A percentile compares a stretch with the other conserved stretches of the same genome.
Evolutionary conservation across 2,329 filamentous ascomycete genomes (phyloP).

Genomic region (Colletotrichum coccodes): DNA sequence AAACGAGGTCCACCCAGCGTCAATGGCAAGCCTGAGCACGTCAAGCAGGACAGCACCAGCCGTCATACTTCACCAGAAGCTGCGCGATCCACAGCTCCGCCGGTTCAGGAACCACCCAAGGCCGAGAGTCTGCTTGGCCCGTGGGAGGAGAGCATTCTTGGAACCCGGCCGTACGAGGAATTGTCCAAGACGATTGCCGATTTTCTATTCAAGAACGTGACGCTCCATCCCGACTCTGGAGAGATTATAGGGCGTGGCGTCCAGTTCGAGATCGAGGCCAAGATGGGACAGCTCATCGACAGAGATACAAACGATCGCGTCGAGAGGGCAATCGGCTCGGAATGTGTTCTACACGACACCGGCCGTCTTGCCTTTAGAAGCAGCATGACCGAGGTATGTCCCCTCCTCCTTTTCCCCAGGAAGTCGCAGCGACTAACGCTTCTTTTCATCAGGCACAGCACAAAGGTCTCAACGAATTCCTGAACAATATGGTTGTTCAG

Average conservation of each 20-base stretch:
- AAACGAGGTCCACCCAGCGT: slow-evolving; percentile 46
- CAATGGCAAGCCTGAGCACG: slow-evolving; percentile 51
- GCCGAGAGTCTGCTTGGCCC: slow-evolving; percentile 54
- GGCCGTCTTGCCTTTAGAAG: slow-evolving; percentile 79
- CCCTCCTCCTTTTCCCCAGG: not conserved
- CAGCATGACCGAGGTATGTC: slow-evolving; percentile 85
- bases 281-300: slow-evolving; percentile 85
- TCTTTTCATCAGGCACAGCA: slow-evolving; percentile 74
- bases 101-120: slow-evolving; percentile 36
- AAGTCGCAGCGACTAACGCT: not conserved
- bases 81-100: slow-evolving; percentile 42
- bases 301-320: slow-evolving; percentile 77
- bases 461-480: slow-evolving; percentile 82
- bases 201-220: slow-evolving; percentile 79
- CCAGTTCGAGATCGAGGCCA: slow-evolving; percentile 92
- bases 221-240: slow-evolving; percentile 72
- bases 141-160: slow-evolving; percentile 77
- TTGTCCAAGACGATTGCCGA: slow-evolving; percentile 82
- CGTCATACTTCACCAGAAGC: slow-evolving; percentile 60
- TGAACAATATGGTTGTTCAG: slow-evolving; percentile 76
- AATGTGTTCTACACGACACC: slow-evolving; percentile 74
- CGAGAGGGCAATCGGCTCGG: slow-evolving; percentile 72
- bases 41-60: slow-evolving; percentile 47
- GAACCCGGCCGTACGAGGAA: slow-evolving; percentile 77
- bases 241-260: slow-evolving; percentile 73